phyloP scores from a whole-genome alignment of 257 asterid genomes.

The Capsicum rhomboideum region DNA sequence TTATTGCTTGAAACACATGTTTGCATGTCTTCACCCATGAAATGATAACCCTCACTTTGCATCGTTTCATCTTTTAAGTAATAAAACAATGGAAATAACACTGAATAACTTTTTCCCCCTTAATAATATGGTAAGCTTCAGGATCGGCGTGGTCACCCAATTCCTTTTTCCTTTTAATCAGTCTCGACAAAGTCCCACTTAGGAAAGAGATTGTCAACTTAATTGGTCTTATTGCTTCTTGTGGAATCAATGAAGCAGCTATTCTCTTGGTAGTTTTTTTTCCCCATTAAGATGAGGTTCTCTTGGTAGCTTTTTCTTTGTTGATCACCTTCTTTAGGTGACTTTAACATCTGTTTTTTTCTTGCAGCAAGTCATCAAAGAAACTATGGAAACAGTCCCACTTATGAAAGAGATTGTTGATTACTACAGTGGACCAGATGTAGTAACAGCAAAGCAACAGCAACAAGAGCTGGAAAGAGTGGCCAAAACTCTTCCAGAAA shows the following conservation, averaged over 20 bases:
- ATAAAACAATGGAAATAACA: not conserved
- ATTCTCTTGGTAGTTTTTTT: not conserved
- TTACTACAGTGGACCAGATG: slow-evolving; percentile 74
- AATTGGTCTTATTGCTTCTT: not conserved
- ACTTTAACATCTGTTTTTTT: not conserved
- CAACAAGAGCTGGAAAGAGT: slow-evolving; percentile 70
- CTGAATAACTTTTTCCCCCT: not conserved
- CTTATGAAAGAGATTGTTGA: slow-evolving; percentile 63
- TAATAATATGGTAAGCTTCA: not conserved
- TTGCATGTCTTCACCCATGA: not conserved
- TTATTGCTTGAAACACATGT: not conserved
- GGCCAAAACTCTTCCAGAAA: slow-evolving; percentile 69
- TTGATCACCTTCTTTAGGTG: slow-evolving; percentile 6
- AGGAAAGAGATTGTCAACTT: not conserved
- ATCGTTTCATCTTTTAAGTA: not conserved
- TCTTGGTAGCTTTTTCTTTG: not conserved
- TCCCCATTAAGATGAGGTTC: not conserved
- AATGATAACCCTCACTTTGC: not conserved
- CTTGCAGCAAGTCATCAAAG: slow-evolving; percentile 54
- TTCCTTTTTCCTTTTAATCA: not conserved
- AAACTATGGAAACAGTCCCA: slow-evolving; percentile 75
- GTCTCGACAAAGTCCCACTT: not conserved
- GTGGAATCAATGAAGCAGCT: not conserved
- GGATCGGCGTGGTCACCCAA: not conserved
- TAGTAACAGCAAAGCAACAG: slow-evolving; percentile 85